These are phyloP conservation scores for Alternaria rosae DNA, from an alignment of 2,329 filamentous ascomycete genomes.

Conservation along the genomic window DNA sequence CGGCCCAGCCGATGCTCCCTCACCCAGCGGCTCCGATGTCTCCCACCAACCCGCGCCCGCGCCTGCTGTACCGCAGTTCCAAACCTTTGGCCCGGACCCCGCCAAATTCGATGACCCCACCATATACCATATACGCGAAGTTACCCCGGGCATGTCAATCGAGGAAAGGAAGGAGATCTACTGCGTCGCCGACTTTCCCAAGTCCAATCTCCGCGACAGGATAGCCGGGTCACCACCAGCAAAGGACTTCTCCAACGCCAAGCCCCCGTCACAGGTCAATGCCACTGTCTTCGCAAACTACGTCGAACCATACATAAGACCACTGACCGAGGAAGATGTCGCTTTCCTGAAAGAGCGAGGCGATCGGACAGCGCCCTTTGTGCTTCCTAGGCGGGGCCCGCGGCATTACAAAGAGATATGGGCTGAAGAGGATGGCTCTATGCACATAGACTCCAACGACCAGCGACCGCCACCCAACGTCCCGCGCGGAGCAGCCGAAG, in stretches of 20 bases:
- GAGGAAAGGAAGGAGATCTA: constrained; percentile 89
- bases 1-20: constrained; percentile 69
- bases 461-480: constrained; percentile 80
- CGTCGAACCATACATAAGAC: constrained; percentile 88
- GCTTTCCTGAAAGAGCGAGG: constrained; percentile 89
- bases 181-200: constrained; percentile 84
- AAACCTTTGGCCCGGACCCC: constrained; percentile 92
- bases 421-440: constrained; percentile 89
- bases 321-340: constrained; percentile 90
- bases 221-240: constrained; percentile 91
- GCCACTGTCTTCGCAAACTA: constrained; percentile 93
- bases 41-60: constrained; percentile 68
- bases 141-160: constrained; percentile 77
- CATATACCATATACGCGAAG: constrained; percentile 86
- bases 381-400: constrained; percentile 84
- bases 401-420: constrained; percentile 89
- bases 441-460: constrained; percentile 73
- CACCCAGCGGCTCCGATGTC: constrained; percentile 62
- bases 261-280: constrained; percentile 92
- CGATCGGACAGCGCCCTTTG: constrained; percentile 81
- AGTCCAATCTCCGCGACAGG: constrained; percentile 79
- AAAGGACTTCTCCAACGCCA: constrained; percentile 93
- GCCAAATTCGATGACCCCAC: constrained; percentile 91
- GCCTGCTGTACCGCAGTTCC: constrained; percentile 72
- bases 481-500: constrained; percentile 82